Evolutionary conservation across 371 early-diverging fungal genomes (phyloP), one percentile per base, ranked within the genome.

Genomic region (Coemansia sp.): DNA sequence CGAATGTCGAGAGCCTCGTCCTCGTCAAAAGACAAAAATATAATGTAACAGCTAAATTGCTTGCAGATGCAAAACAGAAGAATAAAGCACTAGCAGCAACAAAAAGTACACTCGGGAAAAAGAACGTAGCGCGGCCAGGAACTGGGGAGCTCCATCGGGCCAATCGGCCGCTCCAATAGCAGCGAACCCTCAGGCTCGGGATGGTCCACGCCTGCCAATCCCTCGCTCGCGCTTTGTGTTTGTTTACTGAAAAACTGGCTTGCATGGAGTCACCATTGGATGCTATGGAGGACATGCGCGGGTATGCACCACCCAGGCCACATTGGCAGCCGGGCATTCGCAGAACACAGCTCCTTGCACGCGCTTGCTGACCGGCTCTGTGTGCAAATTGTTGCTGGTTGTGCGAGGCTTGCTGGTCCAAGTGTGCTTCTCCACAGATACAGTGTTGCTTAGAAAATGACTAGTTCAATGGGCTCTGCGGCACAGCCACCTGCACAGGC

Each of bases 61-160:
- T 48, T 21, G 27, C 34, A 61, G 61, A 61, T 61, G 61, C 61
- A 48, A 18, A 61, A 40, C n/a, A 50, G 21, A 61, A 61, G 14
- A 59, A 40, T 14, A 50, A 27, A 42, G 16, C 50, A 31, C 48
- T 14, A 14, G 34, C 61, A 42, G 22, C 60, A 61, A 51, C 26
- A 51, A 50, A 50, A 53, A 27, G 8, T 16, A 53, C 27, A 53
- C 42, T 13, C 14, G 42, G 42, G 53, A 51, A 53, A 24, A 54
- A 54, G 34, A 34, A 8, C 8, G 34, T 34, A 34, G 34, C 10
- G 8, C 8, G 34, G 34, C 34, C 34, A 34, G 54, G n/a, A 54
- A 29, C 29, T 27, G 27, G 55, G 27, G 24, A 27, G 24, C 29
- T 26, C 29, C 16, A 54, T 29, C 16, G 21, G 26, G 21, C 54